These are phyloP conservation scores for Rubia yunnanensis DNA, from an alignment of 257 asterid genomes.

Conservation along the genomic window DNA sequence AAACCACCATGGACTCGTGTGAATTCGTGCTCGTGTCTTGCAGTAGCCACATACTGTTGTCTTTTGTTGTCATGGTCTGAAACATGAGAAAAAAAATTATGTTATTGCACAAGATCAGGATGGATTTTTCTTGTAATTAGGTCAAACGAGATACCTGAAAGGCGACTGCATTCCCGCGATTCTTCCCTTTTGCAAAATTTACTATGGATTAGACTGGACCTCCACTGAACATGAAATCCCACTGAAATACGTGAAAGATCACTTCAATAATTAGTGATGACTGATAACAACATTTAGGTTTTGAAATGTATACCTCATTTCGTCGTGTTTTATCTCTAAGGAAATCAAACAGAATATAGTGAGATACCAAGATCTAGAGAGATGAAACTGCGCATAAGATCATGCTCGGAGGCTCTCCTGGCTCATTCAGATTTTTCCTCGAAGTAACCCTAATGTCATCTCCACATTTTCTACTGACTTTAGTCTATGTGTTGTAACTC, in stretches of 20 bases:
- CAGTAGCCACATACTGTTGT: conserved; percentile 50
- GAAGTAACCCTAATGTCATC: conserved; percentile 65
- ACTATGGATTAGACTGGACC: conserved; percentile 43
- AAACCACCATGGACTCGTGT: conserved; percentile 56
- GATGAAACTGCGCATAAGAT: conserved; percentile 64
- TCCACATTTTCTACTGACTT: conserved; percentile 47
- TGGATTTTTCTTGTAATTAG: no score
- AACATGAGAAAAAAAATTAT: no score
- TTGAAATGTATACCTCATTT: conserved; percentile 47
- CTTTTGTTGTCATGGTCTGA: conserved; percentile 47
- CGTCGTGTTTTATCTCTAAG: conserved; percentile 63
- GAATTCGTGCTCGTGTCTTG: conserved; percentile 65
- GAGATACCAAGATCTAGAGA: conserved; percentile 70
- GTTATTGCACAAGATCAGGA: neutral
- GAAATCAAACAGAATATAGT: conserved; percentile 51
- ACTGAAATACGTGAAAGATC: conserved; percentile 29
- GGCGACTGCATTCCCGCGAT: conserved; percentile 62
- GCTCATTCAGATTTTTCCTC: conserved; percentile 54
- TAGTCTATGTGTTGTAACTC: conserved; percentile 70
- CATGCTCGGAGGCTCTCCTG: conserved; percentile 71
- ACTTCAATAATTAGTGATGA: no score
- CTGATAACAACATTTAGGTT: neutral
- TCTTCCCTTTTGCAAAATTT: conserved; percentile 77
- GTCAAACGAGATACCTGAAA: conserved; percentile 44
- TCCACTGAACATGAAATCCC: conserved; percentile 68